These are phyloP conservation scores for Simplicillium sp. DNA, from an alignment of 2,329 filamentous ascomycete genomes.

Conservation along the genomic window DNA sequence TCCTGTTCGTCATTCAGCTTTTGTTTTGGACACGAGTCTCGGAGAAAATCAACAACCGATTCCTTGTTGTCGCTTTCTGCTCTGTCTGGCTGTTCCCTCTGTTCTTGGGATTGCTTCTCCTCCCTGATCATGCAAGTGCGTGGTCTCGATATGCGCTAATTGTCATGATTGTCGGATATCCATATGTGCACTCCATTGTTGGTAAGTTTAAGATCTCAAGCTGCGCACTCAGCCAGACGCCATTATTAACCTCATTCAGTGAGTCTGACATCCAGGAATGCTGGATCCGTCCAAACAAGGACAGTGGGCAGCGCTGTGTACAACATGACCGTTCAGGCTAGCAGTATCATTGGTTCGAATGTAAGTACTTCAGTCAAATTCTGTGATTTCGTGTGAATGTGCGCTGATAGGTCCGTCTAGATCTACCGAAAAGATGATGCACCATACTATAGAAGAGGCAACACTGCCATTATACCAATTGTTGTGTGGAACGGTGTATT, in stretches of 20 bases:
- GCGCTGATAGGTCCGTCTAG: not conserved
- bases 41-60: conserved; percentile 25
- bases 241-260: not conserved
- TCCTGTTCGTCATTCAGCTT: conserved; percentile 29
- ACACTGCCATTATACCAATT: conserved; percentile 44
- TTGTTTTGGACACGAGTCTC: conserved; percentile 19
- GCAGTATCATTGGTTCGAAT: conserved; percentile 30
- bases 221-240: conserved; percentile 8
- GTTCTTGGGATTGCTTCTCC: conserved; percentile 15
- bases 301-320: conserved; percentile 56
- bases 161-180: conserved; percentile 18
- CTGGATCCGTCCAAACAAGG: conserved; percentile 49
- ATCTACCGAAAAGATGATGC: conserved; percentile 22
- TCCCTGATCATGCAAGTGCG: conserved; percentile 15
- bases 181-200: conserved; percentile 28
- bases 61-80: conserved; percentile 11
- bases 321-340: conserved; percentile 42
- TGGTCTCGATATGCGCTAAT: conserved; percentile 21
- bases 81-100: conserved; percentile 8
- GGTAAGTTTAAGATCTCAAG: not conserved
- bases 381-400: too few species aligned
- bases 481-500: conserved; percentile 20
- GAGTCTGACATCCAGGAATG: conserved; percentile 31
- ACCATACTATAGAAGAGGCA: conserved; percentile 29
- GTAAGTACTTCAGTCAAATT: not conserved